These are phyloP conservation scores for Ascochyta koolunga DNA, from an alignment of 2,329 filamentous ascomycete species.

Conservation along the genomic window DNA sequence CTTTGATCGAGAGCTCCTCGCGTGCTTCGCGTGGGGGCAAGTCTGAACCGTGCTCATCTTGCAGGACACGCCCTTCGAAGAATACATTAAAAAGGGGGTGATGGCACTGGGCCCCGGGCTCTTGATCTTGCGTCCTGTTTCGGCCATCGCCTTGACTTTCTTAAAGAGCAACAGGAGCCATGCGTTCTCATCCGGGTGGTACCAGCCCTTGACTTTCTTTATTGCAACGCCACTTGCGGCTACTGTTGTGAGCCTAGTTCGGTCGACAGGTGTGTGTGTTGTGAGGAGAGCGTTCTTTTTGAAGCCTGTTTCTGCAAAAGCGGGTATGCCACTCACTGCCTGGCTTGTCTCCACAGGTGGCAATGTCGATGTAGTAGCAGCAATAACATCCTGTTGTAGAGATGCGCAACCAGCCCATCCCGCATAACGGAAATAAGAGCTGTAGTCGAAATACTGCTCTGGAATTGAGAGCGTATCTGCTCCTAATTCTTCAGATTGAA, in stretches of 20 bases:
- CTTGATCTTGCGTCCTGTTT: slow-evolving; percentile 8
- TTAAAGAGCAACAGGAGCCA: slow-evolving; percentile 21
- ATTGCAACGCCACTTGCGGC: not conserved
- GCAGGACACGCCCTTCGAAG: not conserved
- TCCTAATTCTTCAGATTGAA: not conserved
- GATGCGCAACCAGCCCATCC: not conserved
- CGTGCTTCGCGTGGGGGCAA: not conserved
- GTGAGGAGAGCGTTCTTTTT: not conserved
- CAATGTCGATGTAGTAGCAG: not conserved
- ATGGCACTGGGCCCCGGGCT: not conserved
- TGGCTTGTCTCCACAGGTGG: not conserved
- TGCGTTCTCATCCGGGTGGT: slow-evolving; percentile 17
- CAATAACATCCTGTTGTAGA: not conserved
- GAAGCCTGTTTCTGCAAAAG: not conserved
- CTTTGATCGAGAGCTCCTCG: not conserved
- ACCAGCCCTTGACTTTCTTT: not conserved
- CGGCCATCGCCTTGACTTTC: slow-evolving; percentile 12
- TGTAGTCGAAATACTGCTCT: not conserved
- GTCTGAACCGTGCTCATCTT: not conserved
- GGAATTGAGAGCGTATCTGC: not conserved
- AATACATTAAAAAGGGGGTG: not conserved
- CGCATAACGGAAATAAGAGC: not conserved
- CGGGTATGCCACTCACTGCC: not conserved
- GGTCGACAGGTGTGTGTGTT: not conserved
- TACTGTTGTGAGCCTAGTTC: not conserved